Conservation (phyloP, 192 early-diverging fungal genomes). For the Dissophora ornata region DNA sequence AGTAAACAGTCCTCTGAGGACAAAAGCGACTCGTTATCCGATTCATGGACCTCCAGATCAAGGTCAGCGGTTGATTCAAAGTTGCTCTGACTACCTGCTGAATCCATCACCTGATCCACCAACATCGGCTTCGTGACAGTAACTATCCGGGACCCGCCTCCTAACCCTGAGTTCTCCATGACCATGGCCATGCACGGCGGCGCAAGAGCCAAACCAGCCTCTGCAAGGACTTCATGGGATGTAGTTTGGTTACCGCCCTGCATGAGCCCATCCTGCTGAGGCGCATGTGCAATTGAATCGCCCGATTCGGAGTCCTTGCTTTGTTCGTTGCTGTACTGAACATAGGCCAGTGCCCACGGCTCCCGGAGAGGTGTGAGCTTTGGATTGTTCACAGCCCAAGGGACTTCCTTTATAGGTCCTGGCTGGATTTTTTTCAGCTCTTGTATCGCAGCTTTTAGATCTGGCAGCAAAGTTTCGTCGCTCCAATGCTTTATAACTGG, state of each 20-base stretch:
- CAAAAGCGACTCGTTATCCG: constrained; percentile 36
- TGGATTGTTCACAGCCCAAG: constrained; percentile 18
- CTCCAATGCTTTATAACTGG: constrained; percentile 21
- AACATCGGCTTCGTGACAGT: constrained; percentile 48
- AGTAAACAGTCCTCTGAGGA: constrained; percentile 32
- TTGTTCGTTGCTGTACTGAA: constrained; percentile 14
- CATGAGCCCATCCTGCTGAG: no score
- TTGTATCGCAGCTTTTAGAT: constrained; percentile 26
- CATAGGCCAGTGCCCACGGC: constrained; percentile 46
- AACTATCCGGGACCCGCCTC: constrained; percentile 33
- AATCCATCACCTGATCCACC: constrained; percentile 52
- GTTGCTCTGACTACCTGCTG: constrained; percentile 5
- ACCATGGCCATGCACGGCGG: constrained; percentile 52
- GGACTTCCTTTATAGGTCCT: constrained; percentile 39
- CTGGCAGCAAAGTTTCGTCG: constrained; percentile 26
- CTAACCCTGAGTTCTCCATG: constrained; percentile 20
- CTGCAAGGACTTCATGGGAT: background rate
- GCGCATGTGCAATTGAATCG: no score
- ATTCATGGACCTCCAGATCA: constrained; percentile 27
- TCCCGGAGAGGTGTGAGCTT: constrained; percentile 27
- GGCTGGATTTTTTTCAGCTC: constrained; percentile 38
- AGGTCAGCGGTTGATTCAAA: constrained; percentile 10
- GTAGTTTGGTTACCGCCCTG: no score
- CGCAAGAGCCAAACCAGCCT: constrained; percentile 27
- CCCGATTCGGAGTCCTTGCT: background rate